These are phyloP conservation scores for Iberis pinnata DNA, from an alignment of 345 rosid species.

Conservation along the genomic window DNA sequence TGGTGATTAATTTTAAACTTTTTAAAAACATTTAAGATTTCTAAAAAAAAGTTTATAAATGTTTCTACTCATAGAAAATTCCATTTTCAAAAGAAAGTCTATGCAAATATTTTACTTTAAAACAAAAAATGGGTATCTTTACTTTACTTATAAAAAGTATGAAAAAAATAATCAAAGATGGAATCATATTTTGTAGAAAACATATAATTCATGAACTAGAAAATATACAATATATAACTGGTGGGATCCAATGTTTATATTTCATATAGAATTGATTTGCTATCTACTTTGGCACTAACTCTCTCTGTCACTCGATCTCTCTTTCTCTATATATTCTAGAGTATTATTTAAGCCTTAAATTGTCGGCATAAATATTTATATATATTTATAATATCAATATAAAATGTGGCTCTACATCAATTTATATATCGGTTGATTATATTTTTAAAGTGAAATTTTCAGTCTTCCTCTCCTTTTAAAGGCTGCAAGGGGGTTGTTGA, in stretches of 20 bases:
- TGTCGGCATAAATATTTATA: constrained; percentile 25
- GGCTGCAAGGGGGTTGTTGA: constrained; percentile 16
- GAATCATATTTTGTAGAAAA: constrained; percentile 26
- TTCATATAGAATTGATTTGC: constrained; percentile 30
- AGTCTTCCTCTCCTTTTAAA: constrained; percentile 7
- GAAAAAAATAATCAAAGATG: constrained; percentile 14
- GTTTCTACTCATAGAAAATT: no score
- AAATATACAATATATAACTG: constrained; percentile 6
- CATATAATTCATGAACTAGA: constrained; percentile 5
- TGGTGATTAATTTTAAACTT: no score
- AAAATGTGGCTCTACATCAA: no score
- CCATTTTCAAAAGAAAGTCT: not conserved
- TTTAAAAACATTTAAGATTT: no score
- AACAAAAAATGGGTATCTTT: not conserved
- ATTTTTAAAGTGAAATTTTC: not conserved
- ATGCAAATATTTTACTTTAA: constrained; percentile 3
- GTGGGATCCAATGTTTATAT: constrained; percentile 30
- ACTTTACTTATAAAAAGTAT: not conserved
- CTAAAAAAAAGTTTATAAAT: no score
- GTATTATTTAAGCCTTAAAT: constrained; percentile 2
- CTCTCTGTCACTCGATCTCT: not conserved
- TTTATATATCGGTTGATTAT: no score
- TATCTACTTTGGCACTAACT: constrained; percentile 28
- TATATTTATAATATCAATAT: not conserved
- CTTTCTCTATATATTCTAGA: not conserved